A percentile compares a stretch with the other conserved stretches of the same genome.
phyloP scores from a whole-genome alignment of 768 basidiomycete genomes.

The Lactarius hengduanensis region DNA sequence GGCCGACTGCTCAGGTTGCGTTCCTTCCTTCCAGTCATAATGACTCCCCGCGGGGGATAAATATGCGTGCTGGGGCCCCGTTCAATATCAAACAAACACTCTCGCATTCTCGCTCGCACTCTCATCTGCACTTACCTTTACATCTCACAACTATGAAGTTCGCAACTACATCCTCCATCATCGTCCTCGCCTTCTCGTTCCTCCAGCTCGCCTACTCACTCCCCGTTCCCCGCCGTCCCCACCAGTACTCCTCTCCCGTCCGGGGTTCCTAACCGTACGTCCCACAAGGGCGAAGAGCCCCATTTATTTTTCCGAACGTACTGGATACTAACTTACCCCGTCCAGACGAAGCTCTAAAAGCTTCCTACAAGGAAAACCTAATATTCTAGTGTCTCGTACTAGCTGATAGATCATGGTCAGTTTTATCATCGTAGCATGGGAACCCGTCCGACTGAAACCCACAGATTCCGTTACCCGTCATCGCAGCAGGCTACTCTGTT shows the following conservation, averaged over 20 bases:
- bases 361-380: background rate
- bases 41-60: background rate
- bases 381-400: background rate
- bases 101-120: background rate
- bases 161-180: background rate
- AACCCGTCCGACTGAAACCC: background rate
- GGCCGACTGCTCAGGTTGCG: background rate
- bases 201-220: background rate
- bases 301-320: background rate
- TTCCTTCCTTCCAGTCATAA: background rate
- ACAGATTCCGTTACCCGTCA: background rate
- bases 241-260: too few relatives aligned
- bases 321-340: background rate
- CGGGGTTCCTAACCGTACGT: background rate
- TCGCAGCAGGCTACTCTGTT: background rate
- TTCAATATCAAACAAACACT: background rate
- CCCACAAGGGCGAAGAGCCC: background rate
- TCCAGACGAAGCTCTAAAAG: background rate
- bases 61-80: background rate
- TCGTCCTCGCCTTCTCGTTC: background rate
- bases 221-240: background rate
- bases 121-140: background rate
- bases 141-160: conserved; percentile 1
- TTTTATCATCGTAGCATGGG: background rate
- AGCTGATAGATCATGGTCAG: background rate